These are phyloP conservation scores for Lunularia cruciata DNA, from an alignment of 225 moss, liverwort and hornwort genomes.

Conservation along the genomic window DNA sequence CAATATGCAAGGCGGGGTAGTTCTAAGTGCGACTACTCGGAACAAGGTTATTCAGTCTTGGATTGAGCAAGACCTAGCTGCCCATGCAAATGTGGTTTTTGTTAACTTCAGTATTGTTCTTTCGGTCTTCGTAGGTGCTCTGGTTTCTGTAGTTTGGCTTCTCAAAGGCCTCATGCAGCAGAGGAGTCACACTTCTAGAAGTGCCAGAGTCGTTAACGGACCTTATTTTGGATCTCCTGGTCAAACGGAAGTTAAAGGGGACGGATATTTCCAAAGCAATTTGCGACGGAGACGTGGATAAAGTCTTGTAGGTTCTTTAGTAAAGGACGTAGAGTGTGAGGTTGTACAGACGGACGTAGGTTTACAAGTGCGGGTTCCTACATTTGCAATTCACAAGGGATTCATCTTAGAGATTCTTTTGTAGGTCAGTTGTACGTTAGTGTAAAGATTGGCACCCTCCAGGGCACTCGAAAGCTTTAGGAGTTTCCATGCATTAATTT, in stretches of 20 bases:
- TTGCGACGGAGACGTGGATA: constrained; percentile 27
- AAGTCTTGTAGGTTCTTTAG: constrained; percentile 8
- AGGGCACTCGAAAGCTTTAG: no score
- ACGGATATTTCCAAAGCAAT: constrained; percentile 32
- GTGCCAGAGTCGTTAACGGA: constrained; percentile 20
- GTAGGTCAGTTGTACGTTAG: not conserved
- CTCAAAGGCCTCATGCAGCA: constrained; percentile 6
- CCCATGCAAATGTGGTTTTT: constrained; percentile 67
- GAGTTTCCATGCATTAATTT: no score
- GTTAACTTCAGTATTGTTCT: constrained; percentile 69
- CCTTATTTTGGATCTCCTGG: constrained; percentile 8
- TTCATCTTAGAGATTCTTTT: not conserved
- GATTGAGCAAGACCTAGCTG: constrained; percentile 91
- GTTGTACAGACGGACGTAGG: constrained; percentile 33
- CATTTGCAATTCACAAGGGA: not conserved
- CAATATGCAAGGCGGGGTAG: constrained; percentile 51
- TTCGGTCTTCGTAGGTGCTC: constrained; percentile 45
- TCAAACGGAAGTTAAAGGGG: constrained; percentile 28
- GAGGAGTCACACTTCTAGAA: constrained; percentile 34
- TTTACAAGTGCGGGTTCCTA: not conserved
- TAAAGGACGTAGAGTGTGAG: constrained; percentile 6
- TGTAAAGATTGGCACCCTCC: no score
- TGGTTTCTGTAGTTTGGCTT: constrained; percentile 55
- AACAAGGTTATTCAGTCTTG: constrained; percentile 94
- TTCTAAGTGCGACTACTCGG: constrained; percentile 79